Evolutionary conservation across 2,329 filamentous ascomycete species (phyloP).

Genomic region (Helotiales sp.): DNA sequence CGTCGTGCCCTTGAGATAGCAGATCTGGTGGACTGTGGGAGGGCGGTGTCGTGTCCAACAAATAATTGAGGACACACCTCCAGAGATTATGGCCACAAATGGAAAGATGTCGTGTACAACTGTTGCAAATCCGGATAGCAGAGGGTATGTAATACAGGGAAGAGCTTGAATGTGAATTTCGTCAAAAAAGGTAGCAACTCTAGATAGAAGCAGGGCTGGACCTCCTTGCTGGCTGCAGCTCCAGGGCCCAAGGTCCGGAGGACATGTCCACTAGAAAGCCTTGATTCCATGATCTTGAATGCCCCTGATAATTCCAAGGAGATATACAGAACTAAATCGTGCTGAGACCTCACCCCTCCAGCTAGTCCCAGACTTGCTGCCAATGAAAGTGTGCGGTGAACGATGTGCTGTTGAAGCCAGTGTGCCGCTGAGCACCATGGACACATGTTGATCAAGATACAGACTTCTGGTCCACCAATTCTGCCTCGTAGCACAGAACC

Average conservation of each 20-base stretch:
- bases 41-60: background rate
- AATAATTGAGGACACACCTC: background rate
- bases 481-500: background rate
- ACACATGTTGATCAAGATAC: background rate
- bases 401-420: background rate
- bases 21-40: background rate
- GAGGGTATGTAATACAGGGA: background rate
- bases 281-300: background rate
- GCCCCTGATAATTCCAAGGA: background rate
- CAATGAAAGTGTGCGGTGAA: background rate
- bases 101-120: background rate
- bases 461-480: background rate
- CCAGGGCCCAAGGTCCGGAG: background rate
- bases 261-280: background rate
- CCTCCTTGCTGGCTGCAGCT: background rate
- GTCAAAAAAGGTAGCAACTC: background rate
- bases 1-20: background rate
- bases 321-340: background rate
- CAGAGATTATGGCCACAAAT: background rate
- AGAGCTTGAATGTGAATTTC: background rate
- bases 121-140: background rate
- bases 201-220: background rate
- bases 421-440: background rate
- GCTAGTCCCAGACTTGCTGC: background rate
- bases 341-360: background rate